phyloP scores from a whole-genome alignment of 2,329 filamentous ascomycete species.

The Aspergillus vadensis region DNA sequence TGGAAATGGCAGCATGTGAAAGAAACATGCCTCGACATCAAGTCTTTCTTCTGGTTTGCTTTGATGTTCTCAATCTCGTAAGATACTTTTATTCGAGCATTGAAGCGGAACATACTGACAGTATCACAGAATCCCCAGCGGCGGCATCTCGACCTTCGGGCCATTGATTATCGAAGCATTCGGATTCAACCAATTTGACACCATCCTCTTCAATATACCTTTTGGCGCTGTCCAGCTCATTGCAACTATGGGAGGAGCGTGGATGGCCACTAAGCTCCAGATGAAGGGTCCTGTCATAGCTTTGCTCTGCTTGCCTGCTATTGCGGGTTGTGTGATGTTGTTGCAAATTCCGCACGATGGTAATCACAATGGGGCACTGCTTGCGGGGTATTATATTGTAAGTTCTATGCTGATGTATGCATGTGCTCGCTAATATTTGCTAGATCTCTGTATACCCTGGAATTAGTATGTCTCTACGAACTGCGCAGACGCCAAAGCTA shows the following conservation, averaged over 20 bases:
- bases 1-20: constrained; percentile 57
- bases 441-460: constrained; percentile 62
- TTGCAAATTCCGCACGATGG: constrained; percentile 52
- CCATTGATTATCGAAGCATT: constrained; percentile 61
- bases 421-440: not conserved
- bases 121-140: constrained; percentile 52
- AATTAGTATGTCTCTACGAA: constrained; percentile 45
- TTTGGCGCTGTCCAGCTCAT: constrained; percentile 64
- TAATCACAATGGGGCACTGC: constrained; percentile 52
- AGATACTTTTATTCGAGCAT: not conserved
- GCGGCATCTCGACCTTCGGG: constrained; percentile 62
- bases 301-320: constrained; percentile 58
- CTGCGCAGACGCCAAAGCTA: not conserved
- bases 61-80: constrained; percentile 58
- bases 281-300: constrained; percentile 59
- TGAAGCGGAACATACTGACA: constrained; percentile 10
- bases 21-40: constrained; percentile 59
- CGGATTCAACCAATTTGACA: constrained; percentile 58
- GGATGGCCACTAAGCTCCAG: constrained; percentile 56
- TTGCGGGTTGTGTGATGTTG: constrained; percentile 58
- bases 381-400: constrained; percentile 60
- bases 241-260: constrained; percentile 60
- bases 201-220: constrained; percentile 63
- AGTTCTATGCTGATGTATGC: not conserved
- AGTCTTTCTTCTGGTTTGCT: constrained; percentile 62